phyloP scores from a whole-genome alignment of 2,329 filamentous ascomycete genomes.

The Chaetomiaceae sp. region DNA sequence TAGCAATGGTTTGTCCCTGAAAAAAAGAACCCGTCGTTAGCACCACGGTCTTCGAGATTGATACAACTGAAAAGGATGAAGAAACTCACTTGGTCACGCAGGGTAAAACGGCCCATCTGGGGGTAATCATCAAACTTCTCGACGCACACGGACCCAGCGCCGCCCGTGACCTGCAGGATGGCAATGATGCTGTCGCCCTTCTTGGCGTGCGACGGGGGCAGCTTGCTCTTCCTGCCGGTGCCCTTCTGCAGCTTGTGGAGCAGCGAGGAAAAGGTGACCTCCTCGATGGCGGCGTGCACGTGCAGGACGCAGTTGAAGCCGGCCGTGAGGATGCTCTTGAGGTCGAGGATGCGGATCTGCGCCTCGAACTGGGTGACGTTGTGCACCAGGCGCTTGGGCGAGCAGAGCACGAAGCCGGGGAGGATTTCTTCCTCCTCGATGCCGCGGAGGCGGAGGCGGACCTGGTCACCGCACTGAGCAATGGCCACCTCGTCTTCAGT shows the following conservation, averaged over 20 bases:
- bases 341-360: constrained; percentile 89
- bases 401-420: constrained; percentile 94
- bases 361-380: constrained; percentile 88
- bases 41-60: neutral
- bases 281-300: constrained; percentile 95
- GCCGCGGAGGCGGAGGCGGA: constrained; percentile 85
- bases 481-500: constrained; percentile 84
- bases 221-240: constrained; percentile 88
- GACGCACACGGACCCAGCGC: constrained; percentile 81
- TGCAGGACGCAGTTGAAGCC: constrained; percentile 98
- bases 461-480: constrained; percentile 89
- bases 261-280: constrained; percentile 84
- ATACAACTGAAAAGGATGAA: neutral
- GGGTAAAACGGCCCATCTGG: constrained; percentile 85
- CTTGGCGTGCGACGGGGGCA: constrained; percentile 85
- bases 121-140: constrained; percentile 95
- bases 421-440: constrained; percentile 96
- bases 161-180: constrained; percentile 79
- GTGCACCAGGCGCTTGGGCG: constrained; percentile 87
- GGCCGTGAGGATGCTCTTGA: constrained; percentile 89
- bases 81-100: constrained; percentile 71
- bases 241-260: constrained; percentile 95
- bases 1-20: constrained; percentile 96
- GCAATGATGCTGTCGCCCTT: constrained; percentile 82
- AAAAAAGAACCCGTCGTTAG: constrained; percentile 1